Evolutionary conservation across 805 yeast genomes (phyloP), one percentile per base, ranked within the genome.

Genomic region (Teunomyces gatunensis): DNA sequence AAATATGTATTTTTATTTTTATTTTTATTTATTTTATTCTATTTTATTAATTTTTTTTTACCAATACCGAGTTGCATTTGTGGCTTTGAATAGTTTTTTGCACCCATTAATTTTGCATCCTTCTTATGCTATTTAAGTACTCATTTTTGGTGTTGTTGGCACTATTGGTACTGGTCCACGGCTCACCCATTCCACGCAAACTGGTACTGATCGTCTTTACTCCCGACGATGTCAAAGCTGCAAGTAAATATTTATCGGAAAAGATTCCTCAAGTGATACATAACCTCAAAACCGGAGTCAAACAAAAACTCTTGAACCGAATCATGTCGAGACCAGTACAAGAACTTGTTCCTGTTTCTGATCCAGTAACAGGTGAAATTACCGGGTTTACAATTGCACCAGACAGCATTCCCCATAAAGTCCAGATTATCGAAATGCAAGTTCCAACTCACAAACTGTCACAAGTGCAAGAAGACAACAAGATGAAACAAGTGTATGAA

Each of bases 171-270:
- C 29, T n/a, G 15, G 21, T 39, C 9, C 13, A 17, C 15, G 34
- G 28, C 2, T 21, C 28, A 12, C 48, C 51, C 6, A 32, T 42
- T 23, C 43, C 37, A 12, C 36, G 32, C 6, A 39, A 44, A 3
- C 51, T 48, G 51, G 51, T 45, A 10, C 46, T 42, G 34, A 30
- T 45, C 13, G 41, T 45, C 11, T 28, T 48, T 27, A 42, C 47
- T 2, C 47, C 49, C 17, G 15, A 43, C 12, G 52, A 49, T 20
- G 10, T 49, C 21, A 44, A 39, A 23, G 39, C 40, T 12, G 52
- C 49, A 7, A 29, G 15, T 5, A 43, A 40, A 21, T 34, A 45
- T 6, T 36, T 37, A 15, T 12, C 28, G 6, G 15, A 13, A n/a
- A 40, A 40, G 23, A 18, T 29, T 15, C 39, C 34, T 18, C 23